These are phyloP conservation scores for Cicer pinnatifidum DNA, from an alignment of 306 rosid species.

Conservation along the genomic window DNA sequence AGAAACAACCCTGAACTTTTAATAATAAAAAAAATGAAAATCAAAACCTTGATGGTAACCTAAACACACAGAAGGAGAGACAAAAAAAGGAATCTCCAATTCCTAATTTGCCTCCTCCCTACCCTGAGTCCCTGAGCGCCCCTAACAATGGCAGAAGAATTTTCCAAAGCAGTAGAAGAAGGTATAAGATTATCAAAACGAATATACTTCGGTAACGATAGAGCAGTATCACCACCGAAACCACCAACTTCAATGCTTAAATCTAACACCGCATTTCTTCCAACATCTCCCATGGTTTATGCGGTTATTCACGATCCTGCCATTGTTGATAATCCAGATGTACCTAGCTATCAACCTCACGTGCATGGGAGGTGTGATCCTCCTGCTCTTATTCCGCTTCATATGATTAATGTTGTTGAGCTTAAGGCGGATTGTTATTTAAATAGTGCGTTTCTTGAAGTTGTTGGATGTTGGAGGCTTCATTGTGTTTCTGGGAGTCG, in stretches of 20 bases:
- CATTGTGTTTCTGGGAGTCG: slow-evolving; percentile 77
- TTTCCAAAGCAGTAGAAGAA: slow-evolving; percentile 26
- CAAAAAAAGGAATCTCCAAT: neutral
- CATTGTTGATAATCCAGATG: slow-evolving; percentile 86
- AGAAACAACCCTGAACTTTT: neutral
- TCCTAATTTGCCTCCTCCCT: neutral
- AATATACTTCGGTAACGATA: slow-evolving; percentile 14
- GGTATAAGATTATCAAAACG: slow-evolving; percentile 8
- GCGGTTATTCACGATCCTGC: slow-evolving; percentile 68
- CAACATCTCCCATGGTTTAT: slow-evolving; percentile 71
- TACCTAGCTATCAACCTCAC: slow-evolving; percentile 91
- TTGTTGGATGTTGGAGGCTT: slow-evolving; percentile 67
- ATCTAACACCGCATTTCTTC: slow-evolving; percentile 44
- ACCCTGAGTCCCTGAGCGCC: neutral
- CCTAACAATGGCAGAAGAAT: slow-evolving; percentile 12
- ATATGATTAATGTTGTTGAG: slow-evolving; percentile 65
- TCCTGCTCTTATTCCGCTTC: slow-evolving; percentile 81
- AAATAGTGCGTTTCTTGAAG: slow-evolving; percentile 56
- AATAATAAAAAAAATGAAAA: neutral
- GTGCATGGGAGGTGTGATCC: slow-evolving; percentile 83
- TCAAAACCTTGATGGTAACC: neutral
- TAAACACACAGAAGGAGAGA: neutral
- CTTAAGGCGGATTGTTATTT: slow-evolving; percentile 56
- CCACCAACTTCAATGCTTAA: slow-evolving; percentile 3
- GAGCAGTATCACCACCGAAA: slow-evolving; percentile 4